Base-by-base conservation (phyloP, 2,329 filamentous ascomycete genomes). In the Triangularia setosa region DNA sequence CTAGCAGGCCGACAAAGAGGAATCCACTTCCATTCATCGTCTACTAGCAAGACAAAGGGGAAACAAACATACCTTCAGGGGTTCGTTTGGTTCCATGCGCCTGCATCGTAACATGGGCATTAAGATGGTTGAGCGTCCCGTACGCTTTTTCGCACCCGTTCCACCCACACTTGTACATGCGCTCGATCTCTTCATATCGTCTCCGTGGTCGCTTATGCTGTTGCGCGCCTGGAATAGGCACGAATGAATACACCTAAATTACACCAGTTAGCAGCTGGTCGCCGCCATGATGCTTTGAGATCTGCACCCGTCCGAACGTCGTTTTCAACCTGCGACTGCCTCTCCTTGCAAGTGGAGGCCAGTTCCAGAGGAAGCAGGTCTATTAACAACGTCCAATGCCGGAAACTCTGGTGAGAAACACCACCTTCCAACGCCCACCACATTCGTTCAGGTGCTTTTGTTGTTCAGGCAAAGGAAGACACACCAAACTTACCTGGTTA, bases 121-220 rank as follows among this genome's bases (percentile, higher is more conserved):
- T 99, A 71, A 99, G 78, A 76, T 99, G 95, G 77, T 99, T 99
- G 67, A 99, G 80, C 57, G 95, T 99, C 65, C 95, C 95, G 72
- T 99, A 99, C 2, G 95, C 95, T 80, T 99, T 99, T 79, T 99
- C 95, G 75, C 95, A 99, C 8, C 93, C 93, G 69, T 97, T 94
- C 92, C 93, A 98, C 25, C 94, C 95, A 75, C 95, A 99, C 79
- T 98, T 98, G 83, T 99, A 98, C 95, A 99, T 98, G 75, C 95
- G 89, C 81, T 99, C 95, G 72, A 99, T 99, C 76, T 99, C 95
- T 78, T 99, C 95, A 73, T 97, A 99, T 61, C 95, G 87, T 72
- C 95, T 85, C 69, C 95, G 87, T 12, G 95, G 95, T 64, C 95
- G 88, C 82, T 99, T 99, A 77, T 98, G 94, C 76, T 99, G 95